Evolutionary conservation across 2,329 filamentous ascomycete genomes (phyloP).

Genomic region (Colletotrichum sidae): DNA sequence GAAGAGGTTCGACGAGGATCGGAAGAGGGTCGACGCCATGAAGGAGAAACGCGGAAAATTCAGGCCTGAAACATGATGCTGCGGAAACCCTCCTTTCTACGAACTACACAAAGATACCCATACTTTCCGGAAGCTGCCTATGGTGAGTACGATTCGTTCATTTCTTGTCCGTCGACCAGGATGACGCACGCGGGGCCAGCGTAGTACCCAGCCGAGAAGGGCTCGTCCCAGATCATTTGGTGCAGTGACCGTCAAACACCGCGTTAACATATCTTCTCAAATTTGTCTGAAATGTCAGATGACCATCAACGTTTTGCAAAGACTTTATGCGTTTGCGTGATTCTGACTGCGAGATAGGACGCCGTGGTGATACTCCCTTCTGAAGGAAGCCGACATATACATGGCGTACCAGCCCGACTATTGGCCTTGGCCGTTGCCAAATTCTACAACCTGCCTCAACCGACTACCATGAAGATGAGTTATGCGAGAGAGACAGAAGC

Average conservation of each 20-base stretch:
- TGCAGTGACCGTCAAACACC: conserved; percentile 70
- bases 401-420: too few species aligned
- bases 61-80: conserved; percentile 59
- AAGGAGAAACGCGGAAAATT: conserved; percentile 74
- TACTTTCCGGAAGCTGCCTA: conserved; percentile 7
- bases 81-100: not conserved
- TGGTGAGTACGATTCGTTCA: not conserved
- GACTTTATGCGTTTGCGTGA: not conserved
- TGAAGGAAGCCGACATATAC: too few species aligned
- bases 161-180: conserved; percentile 44
- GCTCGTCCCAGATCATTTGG: conserved; percentile 42
- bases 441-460: too few species aligned
- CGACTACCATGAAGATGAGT: too few species aligned
- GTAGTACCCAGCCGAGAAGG: conserved; percentile 42
- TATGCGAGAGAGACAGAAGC: not conserved
- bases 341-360: not conserved
- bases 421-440: too few species aligned
- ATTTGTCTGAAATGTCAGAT: conserved; percentile 60
- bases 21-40: conserved; percentile 77
- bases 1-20: conserved; percentile 80
- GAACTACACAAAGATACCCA: conserved; percentile 26
- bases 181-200: conserved; percentile 69
- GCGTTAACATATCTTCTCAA: conserved; percentile 76
- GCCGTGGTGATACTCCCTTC: too few species aligned
- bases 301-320: not conserved